These are phyloP conservation scores for Nakazawaea peltata DNA, from an alignment of 805 yeast species.

Conservation along the genomic window DNA sequence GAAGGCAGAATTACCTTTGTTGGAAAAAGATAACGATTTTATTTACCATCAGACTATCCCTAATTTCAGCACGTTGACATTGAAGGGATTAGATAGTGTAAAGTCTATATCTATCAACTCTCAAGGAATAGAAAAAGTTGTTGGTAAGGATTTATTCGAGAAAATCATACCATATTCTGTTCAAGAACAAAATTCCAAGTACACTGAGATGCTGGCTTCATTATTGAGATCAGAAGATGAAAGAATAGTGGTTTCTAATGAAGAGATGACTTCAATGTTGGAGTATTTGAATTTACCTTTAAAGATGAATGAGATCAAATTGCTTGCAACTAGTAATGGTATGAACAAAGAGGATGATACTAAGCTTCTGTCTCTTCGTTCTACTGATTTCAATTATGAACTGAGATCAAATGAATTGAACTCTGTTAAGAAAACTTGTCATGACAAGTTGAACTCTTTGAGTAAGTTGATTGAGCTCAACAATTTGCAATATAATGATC, in stretches of 20 bases:
- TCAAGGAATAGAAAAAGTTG: conserved; percentile 37
- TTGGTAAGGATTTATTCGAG: conserved; percentile 55
- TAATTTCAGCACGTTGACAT: conserved; percentile 44
- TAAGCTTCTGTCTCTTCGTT: no score
- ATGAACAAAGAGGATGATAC: not conserved
- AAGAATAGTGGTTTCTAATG: conserved; percentile 65
- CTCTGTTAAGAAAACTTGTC: conserved; percentile 1
- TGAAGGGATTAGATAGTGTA: conserved; percentile 64
- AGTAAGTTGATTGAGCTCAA: conserved; percentile 1
- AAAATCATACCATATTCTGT: conserved; percentile 80
- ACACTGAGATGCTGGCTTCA: conserved; percentile 84
- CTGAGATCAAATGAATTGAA: not conserved
- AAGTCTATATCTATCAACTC: conserved; percentile 46
- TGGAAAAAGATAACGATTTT: conserved; percentile 81
- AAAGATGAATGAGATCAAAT: conserved; percentile 46
- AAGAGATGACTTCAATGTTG: conserved; percentile 69
- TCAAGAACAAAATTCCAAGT: conserved; percentile 79
- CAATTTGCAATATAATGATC: conserved; percentile 6
- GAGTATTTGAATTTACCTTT: conserved; percentile 76
- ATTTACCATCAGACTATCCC: conserved; percentile 81
- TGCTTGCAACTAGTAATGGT: conserved; percentile 11
- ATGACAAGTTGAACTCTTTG: conserved; percentile 5
- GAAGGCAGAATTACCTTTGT: conserved; percentile 22
- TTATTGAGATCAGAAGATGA: conserved; percentile 69
- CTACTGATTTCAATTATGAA: not conserved